Conservation (phyloP, 768 basidiomycete genomes). For the Lentinula sp. region DNA sequence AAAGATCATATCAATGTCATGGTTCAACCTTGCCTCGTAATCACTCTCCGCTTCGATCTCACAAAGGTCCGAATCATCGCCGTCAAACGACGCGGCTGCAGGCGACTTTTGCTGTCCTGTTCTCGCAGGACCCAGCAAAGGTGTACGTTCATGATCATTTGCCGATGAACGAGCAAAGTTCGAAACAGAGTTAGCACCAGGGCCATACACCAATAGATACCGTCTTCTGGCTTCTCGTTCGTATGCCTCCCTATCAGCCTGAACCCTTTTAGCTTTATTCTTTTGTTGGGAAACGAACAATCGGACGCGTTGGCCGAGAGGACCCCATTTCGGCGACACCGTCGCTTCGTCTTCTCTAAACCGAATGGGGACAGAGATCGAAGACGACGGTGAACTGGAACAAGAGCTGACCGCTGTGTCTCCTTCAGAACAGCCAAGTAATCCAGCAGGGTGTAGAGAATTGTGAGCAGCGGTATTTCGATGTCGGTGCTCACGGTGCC, state of each 20-base stretch:
- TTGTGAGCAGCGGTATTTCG: constrained; percentile 17
- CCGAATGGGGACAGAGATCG: constrained; percentile 76
- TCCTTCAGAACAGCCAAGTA: constrained; percentile 27
- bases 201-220: not conserved
- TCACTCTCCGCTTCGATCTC: constrained; percentile 21
- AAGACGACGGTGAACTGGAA: constrained; percentile 68
- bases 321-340: constrained; percentile 48
- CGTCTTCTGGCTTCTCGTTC: not conserved
- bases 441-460: constrained; percentile 4
- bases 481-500: constrained; percentile 34
- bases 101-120: not conserved
- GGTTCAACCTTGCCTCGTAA: constrained; percentile 30
- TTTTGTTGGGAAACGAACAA: constrained; percentile 17
- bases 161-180: constrained; percentile 7
- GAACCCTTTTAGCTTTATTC: not conserved
- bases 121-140: constrained; percentile 6
- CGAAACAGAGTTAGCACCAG: not conserved
- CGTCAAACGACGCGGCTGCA: constrained; percentile 6
- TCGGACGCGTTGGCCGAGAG: constrained; percentile 52
- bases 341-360: constrained; percentile 42
- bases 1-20: constrained; percentile 51
- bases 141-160: constrained; percentile 13
- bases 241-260: not conserved
- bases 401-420: not conserved
- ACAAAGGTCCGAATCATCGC: constrained; percentile 13